Evolutionary conservation across 371 early-diverging fungal genomes (phyloP).

Genomic region (Circinella umbellata): DNA sequence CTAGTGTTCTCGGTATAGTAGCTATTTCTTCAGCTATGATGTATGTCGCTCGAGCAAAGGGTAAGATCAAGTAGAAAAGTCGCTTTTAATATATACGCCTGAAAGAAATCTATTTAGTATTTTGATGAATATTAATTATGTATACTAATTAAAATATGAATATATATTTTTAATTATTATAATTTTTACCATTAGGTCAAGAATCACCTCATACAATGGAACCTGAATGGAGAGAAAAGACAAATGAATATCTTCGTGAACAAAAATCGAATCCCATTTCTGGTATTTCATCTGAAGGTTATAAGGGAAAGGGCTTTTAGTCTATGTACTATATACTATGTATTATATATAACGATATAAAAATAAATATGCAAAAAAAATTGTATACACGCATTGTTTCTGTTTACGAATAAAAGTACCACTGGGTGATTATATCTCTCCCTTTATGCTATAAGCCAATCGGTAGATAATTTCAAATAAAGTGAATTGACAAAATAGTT

Average conservation of each 20-base stretch:
- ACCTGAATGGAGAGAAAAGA: constrained; percentile 94
- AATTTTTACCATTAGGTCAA: constrained; percentile 43
- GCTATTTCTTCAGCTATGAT: constrained; percentile 66
- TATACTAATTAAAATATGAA: not conserved
- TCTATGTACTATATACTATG: too few species aligned
- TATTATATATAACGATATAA: too few species aligned
- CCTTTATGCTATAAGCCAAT: too few species aligned
- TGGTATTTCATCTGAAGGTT: constrained; percentile 86
- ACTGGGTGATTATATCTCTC: too few species aligned
- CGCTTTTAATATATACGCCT: too few species aligned
- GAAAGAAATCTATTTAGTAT: too few species aligned
- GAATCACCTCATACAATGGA: constrained; percentile 76
- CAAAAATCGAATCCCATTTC: constrained; percentile 90
- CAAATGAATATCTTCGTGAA: constrained; percentile 79
- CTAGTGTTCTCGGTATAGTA: constrained; percentile 67
- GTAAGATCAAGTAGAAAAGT: constrained; percentile 52
- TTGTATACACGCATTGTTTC: too few species aligned
- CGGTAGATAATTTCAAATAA: too few species aligned
- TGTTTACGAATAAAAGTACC: too few species aligned
- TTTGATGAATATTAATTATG: too few species aligned
- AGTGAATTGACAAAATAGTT: too few species aligned
- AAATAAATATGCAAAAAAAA: too few species aligned
- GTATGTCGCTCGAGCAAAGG: constrained; percentile 63
- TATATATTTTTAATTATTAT: not conserved
- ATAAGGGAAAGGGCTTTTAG: constrained; percentile 73